Evolutionary conservation across 2,329 filamentous ascomycete genomes (phyloP).

Genomic region (Rugonectria rugulosa): DNA sequence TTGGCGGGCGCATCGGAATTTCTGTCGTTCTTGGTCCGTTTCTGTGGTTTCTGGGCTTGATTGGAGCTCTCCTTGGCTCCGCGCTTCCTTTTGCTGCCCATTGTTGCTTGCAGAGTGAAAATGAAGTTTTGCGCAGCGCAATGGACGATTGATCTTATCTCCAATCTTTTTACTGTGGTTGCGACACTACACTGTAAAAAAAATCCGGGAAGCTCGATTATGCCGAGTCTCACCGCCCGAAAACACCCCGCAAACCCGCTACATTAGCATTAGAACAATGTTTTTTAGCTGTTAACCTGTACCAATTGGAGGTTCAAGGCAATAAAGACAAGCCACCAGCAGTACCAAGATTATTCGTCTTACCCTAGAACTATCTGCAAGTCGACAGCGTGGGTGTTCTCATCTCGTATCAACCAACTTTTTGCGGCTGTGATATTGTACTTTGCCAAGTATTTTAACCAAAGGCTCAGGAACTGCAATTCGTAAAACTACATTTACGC

Average conservation of each 20-base stretch:
- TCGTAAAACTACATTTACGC: too few relatives aligned
- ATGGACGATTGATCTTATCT: constrained; percentile 19
- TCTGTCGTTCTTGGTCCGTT: constrained; percentile 43
- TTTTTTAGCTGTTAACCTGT: neutral
- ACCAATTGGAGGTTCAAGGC: constrained; percentile 5
- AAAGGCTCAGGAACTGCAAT: too few relatives aligned
- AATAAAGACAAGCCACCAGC: too few relatives aligned
- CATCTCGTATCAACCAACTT: too few relatives aligned
- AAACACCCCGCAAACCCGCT: constrained; percentile 30
- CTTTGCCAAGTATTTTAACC: too few relatives aligned
- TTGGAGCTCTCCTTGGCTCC: constrained; percentile 43
- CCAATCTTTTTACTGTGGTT: neutral
- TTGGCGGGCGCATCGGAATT: constrained; percentile 29
- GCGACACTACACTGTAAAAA: constrained; percentile 20
- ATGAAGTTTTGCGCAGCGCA: constrained; percentile 10
- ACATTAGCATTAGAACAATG: neutral
- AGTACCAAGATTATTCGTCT: too few relatives aligned
- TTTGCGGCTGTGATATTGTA: too few relatives aligned
- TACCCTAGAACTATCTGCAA: too few relatives aligned
- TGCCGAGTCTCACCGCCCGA: constrained; percentile 34
- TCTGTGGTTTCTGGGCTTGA: constrained; percentile 35
- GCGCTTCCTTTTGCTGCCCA: constrained; percentile 48
- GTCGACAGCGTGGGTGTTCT: too few relatives aligned
- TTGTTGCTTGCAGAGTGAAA: constrained; percentile 25
- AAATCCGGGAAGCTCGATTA: constrained; percentile 25